Percentiles rank a stretch among this genome's conserved stretches.
Conservation (phyloP, 202 grass and related monocot genomes). For the Digitaria exilis region DNA sequence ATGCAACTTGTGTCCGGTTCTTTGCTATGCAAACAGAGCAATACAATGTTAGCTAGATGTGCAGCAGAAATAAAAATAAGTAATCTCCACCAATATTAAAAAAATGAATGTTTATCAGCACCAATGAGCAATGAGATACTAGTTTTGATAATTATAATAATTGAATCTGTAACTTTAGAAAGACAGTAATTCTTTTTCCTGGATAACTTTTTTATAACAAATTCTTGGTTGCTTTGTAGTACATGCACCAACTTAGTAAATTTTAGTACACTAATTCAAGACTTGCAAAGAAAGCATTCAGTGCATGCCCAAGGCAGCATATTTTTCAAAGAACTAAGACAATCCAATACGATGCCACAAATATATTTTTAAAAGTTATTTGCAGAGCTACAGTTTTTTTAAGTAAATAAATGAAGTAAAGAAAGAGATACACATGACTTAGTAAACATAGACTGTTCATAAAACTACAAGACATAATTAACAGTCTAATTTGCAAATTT, state of each 20-base stretch:
- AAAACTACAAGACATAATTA: neutral
- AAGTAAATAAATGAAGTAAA: neutral
- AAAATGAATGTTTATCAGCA: constrained; percentile 1
- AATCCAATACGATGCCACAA: neutral
- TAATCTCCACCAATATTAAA: neutral
- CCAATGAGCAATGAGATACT: neutral
- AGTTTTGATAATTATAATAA: neutral
- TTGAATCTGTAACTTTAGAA: neutral
- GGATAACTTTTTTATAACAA: neutral
- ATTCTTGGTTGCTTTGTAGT: neutral
- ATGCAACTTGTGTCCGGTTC: constrained; percentile 52
- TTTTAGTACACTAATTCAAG: neutral
- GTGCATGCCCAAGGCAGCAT: neutral
- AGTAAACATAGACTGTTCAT: constrained; percentile 13
- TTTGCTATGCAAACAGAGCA: constrained; percentile 25
- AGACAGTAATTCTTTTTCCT: neutral
- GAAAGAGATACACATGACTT: constrained; percentile 1
- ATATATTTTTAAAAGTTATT: constrained; percentile 12
- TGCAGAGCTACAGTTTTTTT: neutral
- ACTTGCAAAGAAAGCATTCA: neutral
- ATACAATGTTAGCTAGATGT: constrained; percentile 24
- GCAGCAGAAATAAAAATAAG: constrained; percentile 21
- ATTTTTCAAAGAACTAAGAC: constrained; percentile 4
- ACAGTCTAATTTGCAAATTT: neutral
- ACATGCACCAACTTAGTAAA: neutral